Evolutionary conservation across 768 basidiomycete species (phyloP).

Genomic region (Hemileccinum rubropunctum): DNA sequence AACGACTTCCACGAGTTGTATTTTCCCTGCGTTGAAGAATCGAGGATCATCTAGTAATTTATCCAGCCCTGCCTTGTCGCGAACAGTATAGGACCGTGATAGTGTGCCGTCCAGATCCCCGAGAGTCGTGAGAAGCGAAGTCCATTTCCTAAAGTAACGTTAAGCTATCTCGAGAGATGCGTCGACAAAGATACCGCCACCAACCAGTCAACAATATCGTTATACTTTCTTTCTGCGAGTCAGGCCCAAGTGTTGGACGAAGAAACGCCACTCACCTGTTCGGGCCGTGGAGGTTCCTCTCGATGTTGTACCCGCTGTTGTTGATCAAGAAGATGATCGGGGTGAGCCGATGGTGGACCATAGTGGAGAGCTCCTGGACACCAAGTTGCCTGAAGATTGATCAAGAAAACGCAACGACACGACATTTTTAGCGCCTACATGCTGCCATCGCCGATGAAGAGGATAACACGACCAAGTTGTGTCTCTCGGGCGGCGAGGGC

Average conservation of each 20-base stretch:
- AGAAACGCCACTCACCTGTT: constrained; percentile 36
- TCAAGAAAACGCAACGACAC: constrained; percentile 2
- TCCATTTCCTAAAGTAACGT: constrained; percentile 51
- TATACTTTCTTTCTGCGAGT: constrained; percentile 59
- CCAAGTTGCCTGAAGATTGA: constrained; percentile 60
- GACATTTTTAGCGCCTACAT: constrained; percentile 44
- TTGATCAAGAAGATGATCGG: constrained; percentile 86
- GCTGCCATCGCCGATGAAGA: constrained; percentile 86
- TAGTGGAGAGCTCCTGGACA: constrained; percentile 82
- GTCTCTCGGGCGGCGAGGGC: constrained; percentile 74
- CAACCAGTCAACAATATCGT: constrained; percentile 77
- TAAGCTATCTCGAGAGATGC: background rate
- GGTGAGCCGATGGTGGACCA: constrained; percentile 67
- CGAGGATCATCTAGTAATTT: constrained; percentile 57
- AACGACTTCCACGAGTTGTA: constrained; percentile 78
- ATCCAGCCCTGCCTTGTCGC: constrained; percentile 64
- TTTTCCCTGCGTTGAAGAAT: constrained; percentile 63
- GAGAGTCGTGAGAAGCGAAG: constrained; percentile 56
- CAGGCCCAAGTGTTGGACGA: background rate
- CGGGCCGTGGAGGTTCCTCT: constrained; percentile 71
- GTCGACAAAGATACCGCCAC: constrained; percentile 5
- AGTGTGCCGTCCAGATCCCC: constrained; percentile 48
- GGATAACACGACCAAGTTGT: constrained; percentile 61
- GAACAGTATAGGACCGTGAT: constrained; percentile 63
- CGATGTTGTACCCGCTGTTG: constrained; percentile 85